phyloP scores from a whole-genome alignment of 2,329 filamentous ascomycete species.

The Aureobasidium sp. region DNA sequence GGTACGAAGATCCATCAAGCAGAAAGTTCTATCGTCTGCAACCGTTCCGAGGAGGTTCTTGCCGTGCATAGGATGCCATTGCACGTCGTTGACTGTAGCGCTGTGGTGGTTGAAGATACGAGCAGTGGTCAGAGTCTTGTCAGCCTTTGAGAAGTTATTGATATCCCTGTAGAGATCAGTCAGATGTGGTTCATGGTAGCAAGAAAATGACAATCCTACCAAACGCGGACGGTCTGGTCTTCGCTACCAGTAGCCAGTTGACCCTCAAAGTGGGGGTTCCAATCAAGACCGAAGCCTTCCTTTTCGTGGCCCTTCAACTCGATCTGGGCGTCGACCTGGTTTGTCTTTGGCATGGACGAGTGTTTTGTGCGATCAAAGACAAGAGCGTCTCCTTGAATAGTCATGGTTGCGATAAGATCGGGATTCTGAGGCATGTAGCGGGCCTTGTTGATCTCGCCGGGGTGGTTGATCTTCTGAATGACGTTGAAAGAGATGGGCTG shows the following conservation, averaged over 20 bases:
- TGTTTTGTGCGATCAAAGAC: conserved; percentile 97
- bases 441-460: conserved; percentile 96
- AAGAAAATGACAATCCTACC: conserved; percentile 49
- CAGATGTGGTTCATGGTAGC: conserved; percentile 33
- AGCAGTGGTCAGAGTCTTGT: conserved; percentile 62
- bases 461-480: conserved; percentile 92
- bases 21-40: conserved; percentile 88
- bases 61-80: conserved; percentile 77
- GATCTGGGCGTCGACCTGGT: conserved; percentile 71
- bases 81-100: conserved; percentile 92
- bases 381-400: conserved; percentile 77
- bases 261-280: conserved; percentile 79
- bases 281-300: conserved; percentile 88
- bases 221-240: conserved; percentile 84
- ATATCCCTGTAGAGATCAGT: conserved; percentile 88
- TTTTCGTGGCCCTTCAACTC: conserved; percentile 76
- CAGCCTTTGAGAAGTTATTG: conserved; percentile 61
- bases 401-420: conserved; percentile 90
- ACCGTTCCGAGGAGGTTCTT: conserved; percentile 83
- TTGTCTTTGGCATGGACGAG: conserved; percentile 57
- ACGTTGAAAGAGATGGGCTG: conserved; percentile 83
- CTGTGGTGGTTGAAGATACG: conserved; percentile 81
- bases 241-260: conserved; percentile 85
- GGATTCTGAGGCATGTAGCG: conserved; percentile 97
- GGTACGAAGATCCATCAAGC: conserved; percentile 81